Evolutionary conservation across 441 rosid species (phyloP), one percentile per base, ranked within the genome.

Genomic region (Codiaeum variegatum): DNA sequence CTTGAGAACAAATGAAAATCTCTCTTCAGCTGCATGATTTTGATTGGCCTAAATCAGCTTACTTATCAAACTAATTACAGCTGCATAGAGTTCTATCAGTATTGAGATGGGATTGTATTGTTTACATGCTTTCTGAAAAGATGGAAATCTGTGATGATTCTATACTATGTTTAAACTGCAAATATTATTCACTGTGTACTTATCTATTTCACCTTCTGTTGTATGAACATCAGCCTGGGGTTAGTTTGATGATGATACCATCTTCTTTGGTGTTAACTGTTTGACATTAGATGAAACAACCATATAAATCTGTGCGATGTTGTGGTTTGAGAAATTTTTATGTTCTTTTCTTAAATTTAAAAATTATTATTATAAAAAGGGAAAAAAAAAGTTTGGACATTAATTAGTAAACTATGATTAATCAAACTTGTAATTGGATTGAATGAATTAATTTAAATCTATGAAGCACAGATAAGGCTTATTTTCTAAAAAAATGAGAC

Each of bases 1-100:
- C 24, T 28, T 67, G 69, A 66, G 19, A 67, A 10, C 59, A 60
- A 58, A 56, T 55, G 66, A 70, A 29, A 29, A 19, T 29, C 10
- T 69, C 55, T 58, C 15, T 66, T 23, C 34, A 23, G 46, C 26
- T 47, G 67, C 34, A 3, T 49, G 67, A 15, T 2, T 32, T 13
- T 11, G 32, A 11, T 31, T 61, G 13, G 3, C 28, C 34, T 47
- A 32, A 52, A 23, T 21, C 32, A 23, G 38, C n/a, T 62, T 62
- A 15, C 36, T 60, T 31, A 29, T 51, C 36, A 16, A 36, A 60
- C 7, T 38, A 63, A 62, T 72, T 5, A 42, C 28, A 34, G 19
- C 38, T 38, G 16, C 75, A 13, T 36, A 18, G 12, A 72, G 24
- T 11, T 52, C 60, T 32, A 18, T n/a, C 15, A 16, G 19, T 56